Conservation (phyloP, 495 filamentous ascomycete species). For the Venustampulla echinocandica region DNA sequence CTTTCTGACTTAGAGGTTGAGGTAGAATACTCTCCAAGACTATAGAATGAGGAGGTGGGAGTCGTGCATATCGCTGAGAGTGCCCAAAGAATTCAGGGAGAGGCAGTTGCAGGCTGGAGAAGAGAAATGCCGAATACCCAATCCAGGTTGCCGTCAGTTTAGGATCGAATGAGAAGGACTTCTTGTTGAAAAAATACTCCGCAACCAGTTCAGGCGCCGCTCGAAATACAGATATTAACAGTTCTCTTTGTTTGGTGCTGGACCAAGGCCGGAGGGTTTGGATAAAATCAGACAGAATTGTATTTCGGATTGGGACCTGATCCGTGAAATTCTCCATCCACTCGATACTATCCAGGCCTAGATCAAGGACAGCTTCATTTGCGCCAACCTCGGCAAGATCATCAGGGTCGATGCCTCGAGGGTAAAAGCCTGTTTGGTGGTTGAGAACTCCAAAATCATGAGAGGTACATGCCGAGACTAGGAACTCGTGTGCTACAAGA, state of each 20-base stretch:
- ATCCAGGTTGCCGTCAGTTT: constrained; percentile 91
- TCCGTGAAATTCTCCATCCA: constrained; percentile 59
- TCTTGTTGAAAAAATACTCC: constrained; percentile 72
- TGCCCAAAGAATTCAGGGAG: constrained; percentile 61
- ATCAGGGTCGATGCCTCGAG: constrained; percentile 54
- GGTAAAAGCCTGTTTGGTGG: constrained; percentile 62
- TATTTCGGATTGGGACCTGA: constrained; percentile 65
- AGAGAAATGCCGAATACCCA: constrained; percentile 80
- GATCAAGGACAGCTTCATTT: constrained; percentile 45
- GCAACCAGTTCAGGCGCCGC: constrained; percentile 76
- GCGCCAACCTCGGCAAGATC: constrained; percentile 30
- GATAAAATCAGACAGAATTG: constrained; percentile 62
- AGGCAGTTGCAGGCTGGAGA: constrained; percentile 64
- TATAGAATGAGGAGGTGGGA: constrained; percentile 67
- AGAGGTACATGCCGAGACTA: constrained; percentile 64
- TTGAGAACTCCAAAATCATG: constrained; percentile 60
- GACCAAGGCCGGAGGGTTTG: constrained; percentile 77
- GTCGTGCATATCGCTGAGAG: constrained; percentile 33
- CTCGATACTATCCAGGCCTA: constrained; percentile 58
- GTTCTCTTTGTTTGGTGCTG: constrained; percentile 68
- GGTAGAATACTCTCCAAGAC: constrained; percentile 82
- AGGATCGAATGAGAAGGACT: constrained; percentile 77
- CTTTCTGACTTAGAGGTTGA: constrained; percentile 68
- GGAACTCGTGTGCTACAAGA: constrained; percentile 57
- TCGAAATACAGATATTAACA: constrained; percentile 71